Base-by-base conservation (phyloP, 768 basidiomycete species). In the Termitomyces sp. region DNA sequence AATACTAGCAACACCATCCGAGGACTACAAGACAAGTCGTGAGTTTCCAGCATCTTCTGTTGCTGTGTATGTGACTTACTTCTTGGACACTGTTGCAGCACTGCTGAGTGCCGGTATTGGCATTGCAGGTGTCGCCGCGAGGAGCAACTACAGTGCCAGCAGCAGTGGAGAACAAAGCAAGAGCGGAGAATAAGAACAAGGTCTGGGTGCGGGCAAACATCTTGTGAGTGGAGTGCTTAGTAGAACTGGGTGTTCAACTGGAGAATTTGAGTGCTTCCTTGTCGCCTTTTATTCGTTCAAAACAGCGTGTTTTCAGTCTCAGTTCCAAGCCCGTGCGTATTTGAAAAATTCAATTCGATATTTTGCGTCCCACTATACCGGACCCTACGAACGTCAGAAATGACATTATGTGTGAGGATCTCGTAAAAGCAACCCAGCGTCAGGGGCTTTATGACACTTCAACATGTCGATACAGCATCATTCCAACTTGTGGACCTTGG, bases 161-260 rank as follows among this genome's bases (percentile, higher is more conserved):
- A 4, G 56, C 50, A 20, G 55, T 53, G 13, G 57, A 55, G 57
- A 55, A 56, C 50, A 63, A 39, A 18, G 57, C 59, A 36, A 63
- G 46, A 52, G 47, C 12, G n/a, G 54, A 52, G 59, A 59, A 43
- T 22, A 58, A 53, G 54, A 56, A 60, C 26, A 60, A 34, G 24
- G 55, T 48, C n/a, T n/a, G n/a, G n/a, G n/a, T n/a, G 37, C 58
- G 62, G 55, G 52, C 47, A 46, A 57, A 61, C 62, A 63, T 61
- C n/a, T 29, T 53, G 37, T 49, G 32, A 41, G 48, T 50, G 50
- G 6, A 12, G 49, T 51, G 61, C n/a, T 56, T 44, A 56, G 55
- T 59, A 58, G 59, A 58, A 60, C 59, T 64, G 39, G 50, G 14
- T 60, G 53, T 54, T 51, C 56, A 16, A 59, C 61, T 57, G 55